Percentiles rank a stretch among this genome's conserved stretches.
Conservation (phyloP, 192 early-diverging fungal genomes). For the Umbelopsis ramanniana region DNA sequence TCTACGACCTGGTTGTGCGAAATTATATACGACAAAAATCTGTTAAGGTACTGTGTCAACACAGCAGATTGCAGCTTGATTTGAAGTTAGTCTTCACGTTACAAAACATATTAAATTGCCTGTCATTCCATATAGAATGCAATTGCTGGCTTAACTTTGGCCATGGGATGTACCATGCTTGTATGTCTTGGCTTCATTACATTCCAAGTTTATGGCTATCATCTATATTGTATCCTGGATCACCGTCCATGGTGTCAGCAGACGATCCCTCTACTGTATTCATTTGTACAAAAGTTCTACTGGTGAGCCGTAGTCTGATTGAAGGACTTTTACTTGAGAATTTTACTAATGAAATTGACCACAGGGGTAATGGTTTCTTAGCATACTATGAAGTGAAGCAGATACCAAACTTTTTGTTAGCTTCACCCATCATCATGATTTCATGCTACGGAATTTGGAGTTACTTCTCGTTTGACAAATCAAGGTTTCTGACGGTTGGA, state of each 20-base stretch:
- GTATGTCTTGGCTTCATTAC: constrained; percentile 57
- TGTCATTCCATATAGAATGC: not conserved
- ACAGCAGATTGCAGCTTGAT: not conserved
- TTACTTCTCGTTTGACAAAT: constrained; percentile 57
- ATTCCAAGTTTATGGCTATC: constrained; percentile 69
- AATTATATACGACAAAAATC: not conserved
- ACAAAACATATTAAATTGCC: not conserved
- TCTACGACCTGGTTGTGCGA: constrained; percentile 63
- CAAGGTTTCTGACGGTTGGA: constrained; percentile 65
- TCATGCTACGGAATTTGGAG: constrained; percentile 62
- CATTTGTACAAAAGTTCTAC: not conserved
- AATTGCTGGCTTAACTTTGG: not conserved
- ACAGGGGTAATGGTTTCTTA: constrained; percentile 87
- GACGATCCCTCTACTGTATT: not conserved
- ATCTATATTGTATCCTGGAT: constrained; percentile 58
- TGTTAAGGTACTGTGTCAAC: not conserved
- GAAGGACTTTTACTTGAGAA: not conserved
- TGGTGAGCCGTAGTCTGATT: not conserved
- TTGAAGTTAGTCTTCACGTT: too few relatives aligned
- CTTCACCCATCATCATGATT: constrained; percentile 74
- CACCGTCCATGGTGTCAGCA: constrained; percentile 67
- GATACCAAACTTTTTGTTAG: constrained; percentile 91
- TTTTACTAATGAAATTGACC: not conserved
- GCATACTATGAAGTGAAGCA: constrained; percentile 81
- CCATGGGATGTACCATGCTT: constrained; percentile 37